Conservation (phyloP, 805 yeast species). For the Metschnikowia orientalis region DNA sequence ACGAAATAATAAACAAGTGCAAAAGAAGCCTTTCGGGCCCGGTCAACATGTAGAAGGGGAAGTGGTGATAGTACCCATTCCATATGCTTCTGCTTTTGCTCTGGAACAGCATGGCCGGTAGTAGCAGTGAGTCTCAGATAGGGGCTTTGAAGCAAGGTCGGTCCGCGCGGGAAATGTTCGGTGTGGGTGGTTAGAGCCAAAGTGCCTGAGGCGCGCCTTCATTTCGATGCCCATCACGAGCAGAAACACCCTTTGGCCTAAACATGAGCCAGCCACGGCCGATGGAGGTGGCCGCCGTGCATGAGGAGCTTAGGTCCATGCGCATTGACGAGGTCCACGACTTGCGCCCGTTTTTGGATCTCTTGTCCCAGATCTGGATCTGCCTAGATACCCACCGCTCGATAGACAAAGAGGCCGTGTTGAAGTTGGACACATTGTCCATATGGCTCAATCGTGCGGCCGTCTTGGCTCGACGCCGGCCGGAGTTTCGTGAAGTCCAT, state of each 20-base stretch:
- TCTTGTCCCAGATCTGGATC: slow-evolving; percentile 1
- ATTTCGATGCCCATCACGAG: too few species aligned
- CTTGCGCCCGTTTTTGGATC: too few species aligned
- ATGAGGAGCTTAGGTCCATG: too few species aligned
- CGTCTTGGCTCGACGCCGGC: not conserved
- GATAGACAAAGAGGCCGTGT: slow-evolving; percentile 11
- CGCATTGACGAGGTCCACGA: too few species aligned
- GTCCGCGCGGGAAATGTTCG: too few species aligned
- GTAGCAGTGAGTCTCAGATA: not conserved
- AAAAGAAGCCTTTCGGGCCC: slow-evolving; percentile 33
- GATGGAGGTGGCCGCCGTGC: too few species aligned
- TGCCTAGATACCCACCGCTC: not conserved
- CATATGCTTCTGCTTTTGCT: slow-evolving; percentile 10
- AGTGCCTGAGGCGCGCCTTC: too few species aligned
- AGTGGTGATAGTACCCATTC: slow-evolving; percentile 37
- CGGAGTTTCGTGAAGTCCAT: slow-evolving; percentile 3
- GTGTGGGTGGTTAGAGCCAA: too few species aligned
- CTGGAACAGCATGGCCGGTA: slow-evolving; percentile 3
- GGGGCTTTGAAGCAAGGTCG: not conserved
- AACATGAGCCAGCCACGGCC: too few species aligned
- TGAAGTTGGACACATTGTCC: slow-evolving; percentile 49
- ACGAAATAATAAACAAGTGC: slow-evolving; percentile 16
- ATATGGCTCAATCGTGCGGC: slow-evolving; percentile 59
- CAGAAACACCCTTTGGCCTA: too few species aligned
- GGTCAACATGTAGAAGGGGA: slow-evolving; percentile 50